phyloP scores from a whole-genome alignment of 2,329 filamentous ascomycete genomes.

The Phialophora expanda region DNA sequence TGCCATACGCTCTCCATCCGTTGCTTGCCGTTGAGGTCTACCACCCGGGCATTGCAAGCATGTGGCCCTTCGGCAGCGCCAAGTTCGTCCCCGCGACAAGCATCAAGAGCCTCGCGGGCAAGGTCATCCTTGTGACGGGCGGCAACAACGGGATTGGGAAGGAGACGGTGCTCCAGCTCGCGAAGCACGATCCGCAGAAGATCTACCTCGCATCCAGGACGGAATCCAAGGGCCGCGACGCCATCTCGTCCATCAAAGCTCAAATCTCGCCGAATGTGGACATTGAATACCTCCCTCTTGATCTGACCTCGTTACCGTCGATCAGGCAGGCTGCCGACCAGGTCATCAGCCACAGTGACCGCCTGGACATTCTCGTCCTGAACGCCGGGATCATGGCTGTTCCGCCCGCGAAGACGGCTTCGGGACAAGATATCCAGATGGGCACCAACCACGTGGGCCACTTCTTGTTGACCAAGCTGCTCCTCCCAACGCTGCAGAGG shows the following conservation, averaged over 20 bases:
- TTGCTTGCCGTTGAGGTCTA: slow-evolving; percentile 32
- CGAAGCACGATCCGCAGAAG: slow-evolving; percentile 51
- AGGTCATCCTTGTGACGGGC: slow-evolving; percentile 54
- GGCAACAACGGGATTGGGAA: slow-evolving; percentile 56
- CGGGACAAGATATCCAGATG: slow-evolving; percentile 53
- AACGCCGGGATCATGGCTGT: slow-evolving; percentile 57
- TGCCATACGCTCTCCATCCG: slow-evolving; percentile 34
- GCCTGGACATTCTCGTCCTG: slow-evolving; percentile 54
- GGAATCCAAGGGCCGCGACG: slow-evolving; percentile 43
- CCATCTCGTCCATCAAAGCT: slow-evolving; percentile 48
- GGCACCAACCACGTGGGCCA: slow-evolving; percentile 57
- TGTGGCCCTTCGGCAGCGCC: slow-evolving; percentile 32
- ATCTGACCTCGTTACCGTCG: slow-evolving; percentile 58
- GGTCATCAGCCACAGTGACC: slow-evolving; percentile 49
- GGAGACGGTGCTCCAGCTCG: slow-evolving; percentile 52
- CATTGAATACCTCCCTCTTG: slow-evolving; percentile 55
- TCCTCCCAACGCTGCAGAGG: slow-evolving; percentile 49
- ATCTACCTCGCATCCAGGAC: slow-evolving; percentile 54
- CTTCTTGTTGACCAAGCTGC: slow-evolving; percentile 52
- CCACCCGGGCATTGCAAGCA: slow-evolving; percentile 31
- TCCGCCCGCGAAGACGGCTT: slow-evolving; percentile 46
- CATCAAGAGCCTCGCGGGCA: slow-evolving; percentile 50
- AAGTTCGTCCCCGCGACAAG: slow-evolving; percentile 48
- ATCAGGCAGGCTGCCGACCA: slow-evolving; percentile 52
- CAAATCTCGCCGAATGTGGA: slow-evolving; percentile 42